Evolutionary conservation across 2,329 filamentous ascomycete species (phyloP).

Genomic region (Ascochyta lentis): DNA sequence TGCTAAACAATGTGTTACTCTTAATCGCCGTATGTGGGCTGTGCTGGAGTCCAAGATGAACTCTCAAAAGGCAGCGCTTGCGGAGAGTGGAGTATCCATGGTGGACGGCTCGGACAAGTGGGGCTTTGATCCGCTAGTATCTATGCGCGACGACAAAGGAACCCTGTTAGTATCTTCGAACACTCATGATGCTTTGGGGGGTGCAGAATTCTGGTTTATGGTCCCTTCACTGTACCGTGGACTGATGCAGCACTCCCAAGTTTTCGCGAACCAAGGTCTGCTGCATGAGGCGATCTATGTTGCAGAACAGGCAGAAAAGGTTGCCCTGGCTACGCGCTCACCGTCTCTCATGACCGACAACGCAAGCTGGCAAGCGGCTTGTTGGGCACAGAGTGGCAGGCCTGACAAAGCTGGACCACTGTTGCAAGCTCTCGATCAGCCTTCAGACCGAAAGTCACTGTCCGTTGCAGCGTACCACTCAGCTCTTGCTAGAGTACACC

Average conservation of each 20-base stretch:
- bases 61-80: constrained; percentile 23
- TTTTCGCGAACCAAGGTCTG: constrained; percentile 85
- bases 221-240: constrained; percentile 75
- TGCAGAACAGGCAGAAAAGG: constrained; percentile 79
- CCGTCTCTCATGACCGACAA: constrained; percentile 60
- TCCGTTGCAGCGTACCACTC: constrained; percentile 61
- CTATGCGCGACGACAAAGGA: constrained; percentile 39
- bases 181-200: constrained; percentile 56
- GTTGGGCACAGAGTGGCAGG: constrained; percentile 59
- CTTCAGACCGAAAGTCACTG: constrained; percentile 52
- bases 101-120: constrained; percentile 24
- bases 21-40: constrained; percentile 60
- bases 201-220: constrained; percentile 79
- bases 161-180: constrained; percentile 50
- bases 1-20: constrained; percentile 56
- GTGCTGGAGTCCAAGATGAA: constrained; percentile 54
- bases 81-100: constrained; percentile 23
- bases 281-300: constrained; percentile 90
- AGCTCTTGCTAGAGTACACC: constrained; percentile 58
- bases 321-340: constrained; percentile 73
- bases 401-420: constrained; percentile 58
- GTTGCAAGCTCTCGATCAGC: constrained; percentile 59
- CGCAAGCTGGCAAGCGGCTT: constrained; percentile 53
- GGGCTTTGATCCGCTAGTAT: constrained; percentile 37
- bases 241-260: constrained; percentile 73